Evolutionary conservation across 306 rosid species (phyloP).

Genomic region (Cucurbita ficifolia): DNA sequence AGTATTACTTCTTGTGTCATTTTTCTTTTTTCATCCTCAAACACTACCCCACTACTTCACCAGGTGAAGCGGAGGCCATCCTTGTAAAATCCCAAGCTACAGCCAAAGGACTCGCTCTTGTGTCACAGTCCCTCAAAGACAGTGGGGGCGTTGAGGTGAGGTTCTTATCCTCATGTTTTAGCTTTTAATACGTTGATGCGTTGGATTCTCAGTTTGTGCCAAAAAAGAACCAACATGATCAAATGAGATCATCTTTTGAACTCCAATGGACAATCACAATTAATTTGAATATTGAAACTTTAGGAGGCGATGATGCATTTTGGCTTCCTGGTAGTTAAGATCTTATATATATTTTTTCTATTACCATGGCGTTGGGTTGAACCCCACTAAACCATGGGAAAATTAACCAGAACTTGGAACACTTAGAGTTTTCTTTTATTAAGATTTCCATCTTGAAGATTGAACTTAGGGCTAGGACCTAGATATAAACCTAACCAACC

Average conservation of each 20-base stretch:
- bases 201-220: neutral
- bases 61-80: constrained; percentile 97
- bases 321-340: neutral
- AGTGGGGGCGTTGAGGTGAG: constrained; percentile 82
- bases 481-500: neutral
- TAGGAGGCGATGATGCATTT: neutral
- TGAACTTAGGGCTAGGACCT: neutral
- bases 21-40: constrained; percentile 9
- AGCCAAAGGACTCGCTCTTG: constrained; percentile 58
- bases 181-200: neutral
- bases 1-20: neutral
- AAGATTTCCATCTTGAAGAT: neutral
- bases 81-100: constrained; percentile 87
- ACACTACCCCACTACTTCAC: constrained; percentile 1
- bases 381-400: neutral
- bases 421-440: neutral
- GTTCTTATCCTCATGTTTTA: constrained; percentile 7
- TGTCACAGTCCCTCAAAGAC: constrained; percentile 59
- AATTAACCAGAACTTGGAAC: neutral
- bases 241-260: neutral
- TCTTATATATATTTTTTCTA: neutral
- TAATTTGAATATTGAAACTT: neutral
- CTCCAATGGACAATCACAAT: neutral
- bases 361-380: neutral
- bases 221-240: neutral